Evolutionary conservation across 805 yeast species (phyloP).

Genomic region (Zygotorulaspora danielsina): DNA sequence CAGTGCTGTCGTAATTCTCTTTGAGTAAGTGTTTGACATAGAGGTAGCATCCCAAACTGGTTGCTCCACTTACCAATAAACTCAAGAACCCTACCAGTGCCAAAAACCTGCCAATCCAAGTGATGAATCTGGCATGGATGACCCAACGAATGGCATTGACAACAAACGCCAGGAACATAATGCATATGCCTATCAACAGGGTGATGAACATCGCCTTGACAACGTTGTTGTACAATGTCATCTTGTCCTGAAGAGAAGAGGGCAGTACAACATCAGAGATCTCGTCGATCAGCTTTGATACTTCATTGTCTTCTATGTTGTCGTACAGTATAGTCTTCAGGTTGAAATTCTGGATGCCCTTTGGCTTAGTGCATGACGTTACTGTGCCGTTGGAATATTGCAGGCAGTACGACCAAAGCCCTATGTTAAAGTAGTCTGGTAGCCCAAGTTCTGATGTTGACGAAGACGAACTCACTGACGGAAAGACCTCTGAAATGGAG

Average conservation of each 20-base stretch:
- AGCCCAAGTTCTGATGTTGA: conserved; percentile 34
- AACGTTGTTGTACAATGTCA: conserved; percentile 42
- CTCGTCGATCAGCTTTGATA: conserved; percentile 17
- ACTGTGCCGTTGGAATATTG: conserved; percentile 34
- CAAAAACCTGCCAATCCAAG: conserved; percentile 44
- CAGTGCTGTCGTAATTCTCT: conserved; percentile 44
- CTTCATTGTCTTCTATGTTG: conserved; percentile 30
- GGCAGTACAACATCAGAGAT: conserved; percentile 48
- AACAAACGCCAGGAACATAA: conserved; percentile 42
- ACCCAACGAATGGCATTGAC: conserved; percentile 30
- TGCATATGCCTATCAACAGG: conserved; percentile 46
- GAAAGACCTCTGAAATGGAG: conserved; percentile 17
- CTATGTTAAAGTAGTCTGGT: conserved; percentile 46
- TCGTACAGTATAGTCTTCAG: conserved; percentile 24
- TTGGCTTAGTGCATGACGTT: conserved; percentile 29
- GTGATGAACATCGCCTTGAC: conserved; percentile 58
- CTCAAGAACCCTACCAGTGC: conserved; percentile 40
- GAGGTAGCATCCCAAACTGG: conserved; percentile 59
- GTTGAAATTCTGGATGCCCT: conserved; percentile 30
- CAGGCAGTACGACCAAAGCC: conserved; percentile 62
- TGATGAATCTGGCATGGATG: conserved; percentile 45
- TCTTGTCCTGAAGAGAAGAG: conserved; percentile 44
- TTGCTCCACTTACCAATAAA: conserved; percentile 45
- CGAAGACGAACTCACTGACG: conserved; percentile 9
- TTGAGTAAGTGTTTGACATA: conserved; percentile 50